Evolutionary conservation across 2,329 filamentous ascomycete species (phyloP).

Genomic region (Fusarium zealandicum): DNA sequence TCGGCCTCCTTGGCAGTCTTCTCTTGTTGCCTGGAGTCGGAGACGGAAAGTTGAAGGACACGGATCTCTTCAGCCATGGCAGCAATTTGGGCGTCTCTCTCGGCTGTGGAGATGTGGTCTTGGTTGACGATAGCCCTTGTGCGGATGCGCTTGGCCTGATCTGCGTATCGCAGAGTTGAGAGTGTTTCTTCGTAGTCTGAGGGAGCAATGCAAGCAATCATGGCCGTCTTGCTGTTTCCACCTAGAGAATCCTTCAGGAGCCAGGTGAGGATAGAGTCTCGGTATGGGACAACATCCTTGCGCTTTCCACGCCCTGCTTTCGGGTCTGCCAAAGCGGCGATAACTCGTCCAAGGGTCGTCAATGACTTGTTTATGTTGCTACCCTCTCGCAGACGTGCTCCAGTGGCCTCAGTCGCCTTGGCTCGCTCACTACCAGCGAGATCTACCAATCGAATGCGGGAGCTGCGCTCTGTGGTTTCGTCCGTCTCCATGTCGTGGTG

Average conservation of each 20-base stretch:
- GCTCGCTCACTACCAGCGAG: conserved; percentile 93
- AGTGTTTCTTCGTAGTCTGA: conserved; percentile 97
- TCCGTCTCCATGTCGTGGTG: conserved; percentile 98
- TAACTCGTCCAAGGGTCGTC: conserved; percentile 93
- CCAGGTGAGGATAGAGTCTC: conserved; percentile 85
- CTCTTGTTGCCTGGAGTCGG: conserved; percentile 70
- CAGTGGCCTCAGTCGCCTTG: conserved; percentile 94
- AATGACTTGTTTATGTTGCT: conserved; percentile 99
- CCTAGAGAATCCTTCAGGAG: conserved; percentile 94
- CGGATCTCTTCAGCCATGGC: conserved; percentile 97
- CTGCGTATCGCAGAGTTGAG: conserved; percentile 93
- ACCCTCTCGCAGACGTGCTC: conserved; percentile 87
- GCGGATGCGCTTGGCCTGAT: conserved; percentile 96
- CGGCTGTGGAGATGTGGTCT: conserved; percentile 88
- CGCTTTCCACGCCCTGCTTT: conserved; percentile 67
- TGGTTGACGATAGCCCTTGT: conserved; percentile 95
- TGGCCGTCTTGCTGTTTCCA: conserved; percentile 97
- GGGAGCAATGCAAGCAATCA: conserved; percentile 97
- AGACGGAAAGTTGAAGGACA: conserved; percentile 77
- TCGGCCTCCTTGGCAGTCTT: conserved; percentile 80
- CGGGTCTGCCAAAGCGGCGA: conserved; percentile 82
- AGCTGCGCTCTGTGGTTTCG: conserved; percentile 93
- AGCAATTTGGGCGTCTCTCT: conserved; percentile 91
- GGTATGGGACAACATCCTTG: conserved; percentile 81
- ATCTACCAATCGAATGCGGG: conserved; percentile 93